Base-by-base conservation (phyloP, 2,329 filamentous ascomycete genomes). In the Trichoderma guizhouense region DNA sequence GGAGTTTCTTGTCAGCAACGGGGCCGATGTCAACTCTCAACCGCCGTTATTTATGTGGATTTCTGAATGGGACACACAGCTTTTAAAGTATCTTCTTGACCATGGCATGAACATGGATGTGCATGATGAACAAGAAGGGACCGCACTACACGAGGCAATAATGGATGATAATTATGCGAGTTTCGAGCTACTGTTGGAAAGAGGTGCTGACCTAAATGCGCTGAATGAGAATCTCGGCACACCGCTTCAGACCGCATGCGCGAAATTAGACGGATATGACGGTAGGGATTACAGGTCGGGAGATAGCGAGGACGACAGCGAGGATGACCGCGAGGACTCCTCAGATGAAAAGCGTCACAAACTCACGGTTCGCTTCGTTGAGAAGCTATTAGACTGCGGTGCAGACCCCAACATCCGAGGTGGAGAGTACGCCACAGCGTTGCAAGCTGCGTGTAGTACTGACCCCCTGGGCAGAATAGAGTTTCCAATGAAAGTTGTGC, bases 101-200 rank as follows among this genome's bases (percentile, higher is more conserved):
- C 18, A 5, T 1, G 36, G 61, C 7, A 36, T 36, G 26, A 26
- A 47, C 1, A 63, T 47, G 0, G 24, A 63, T 21, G 30, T 21
- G 9, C 61, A 47, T 2, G 24, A n/a, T 4, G 2, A 7, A 39
- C 2, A 26, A 3, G 11, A 21, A 21, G 36, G 36, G 15, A 43
- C 60, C 4, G 60, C 60, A 4, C 36, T 63, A 8, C 8, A 7
- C 24, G 0, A 18, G 12, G 24, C 60, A 28, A 18, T 43, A 15
- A 2, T 1, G 5, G 5, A 12, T 0, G 2, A 0, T 1, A 5
- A 43, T 9, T 2, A 1, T 0, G 1, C 1, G 2, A 2, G 4
- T 1, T 28, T 47, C n/a, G 7, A 47, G 0, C 61, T 63, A 7
- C 4, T 63, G 2, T 26, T 63, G n/a, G 26, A 47, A 18, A 63